phyloP scores from a whole-genome alignment of 2,329 filamentous ascomycete species.

The Pseudonectria buxi region DNA sequence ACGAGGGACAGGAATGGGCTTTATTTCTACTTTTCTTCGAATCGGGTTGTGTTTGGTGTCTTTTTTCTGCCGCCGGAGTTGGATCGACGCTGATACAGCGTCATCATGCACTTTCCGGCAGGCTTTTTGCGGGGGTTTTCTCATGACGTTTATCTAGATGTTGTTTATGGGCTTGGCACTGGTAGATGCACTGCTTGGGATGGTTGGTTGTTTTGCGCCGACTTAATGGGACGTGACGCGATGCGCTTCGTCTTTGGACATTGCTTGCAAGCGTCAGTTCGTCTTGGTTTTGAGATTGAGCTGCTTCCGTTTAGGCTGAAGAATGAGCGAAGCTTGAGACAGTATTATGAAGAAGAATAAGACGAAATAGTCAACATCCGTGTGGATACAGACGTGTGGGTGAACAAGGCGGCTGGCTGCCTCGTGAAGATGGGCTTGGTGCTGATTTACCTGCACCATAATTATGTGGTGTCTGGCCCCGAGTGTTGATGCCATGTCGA shows the following conservation, averaged over 20 bases:
- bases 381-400: too few species aligned
- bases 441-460: too few species aligned
- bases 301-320: too few species aligned
- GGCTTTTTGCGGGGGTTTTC: constrained; percentile 12
- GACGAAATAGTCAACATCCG: too few species aligned
- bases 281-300: constrained; percentile 10
- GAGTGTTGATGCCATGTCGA: too few species aligned
- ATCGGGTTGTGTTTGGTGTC: constrained; percentile 15
- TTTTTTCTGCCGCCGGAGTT: constrained; percentile 6
- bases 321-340: too few species aligned
- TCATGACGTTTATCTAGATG: constrained; percentile 16
- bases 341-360: too few species aligned
- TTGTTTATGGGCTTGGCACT: constrained; percentile 9
- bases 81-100: not conserved
- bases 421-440: too few species aligned
- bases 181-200: constrained; percentile 14
- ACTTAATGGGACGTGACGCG: constrained; percentile 20
- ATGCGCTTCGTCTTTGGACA: constrained; percentile 8
- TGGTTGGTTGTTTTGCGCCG: constrained; percentile 14
- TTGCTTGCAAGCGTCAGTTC: constrained; percentile 4
- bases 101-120: constrained; percentile 1
- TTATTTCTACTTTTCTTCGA: constrained; percentile 14
- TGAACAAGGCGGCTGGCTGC: too few species aligned
- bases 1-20: constrained; percentile 21
- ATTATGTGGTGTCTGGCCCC: too few species aligned